Evolutionary conservation across 2,329 filamentous ascomycete species (phyloP), one percentile per base, ranked within the genome.

Genomic region (Colletotrichum limetticola): DNA sequence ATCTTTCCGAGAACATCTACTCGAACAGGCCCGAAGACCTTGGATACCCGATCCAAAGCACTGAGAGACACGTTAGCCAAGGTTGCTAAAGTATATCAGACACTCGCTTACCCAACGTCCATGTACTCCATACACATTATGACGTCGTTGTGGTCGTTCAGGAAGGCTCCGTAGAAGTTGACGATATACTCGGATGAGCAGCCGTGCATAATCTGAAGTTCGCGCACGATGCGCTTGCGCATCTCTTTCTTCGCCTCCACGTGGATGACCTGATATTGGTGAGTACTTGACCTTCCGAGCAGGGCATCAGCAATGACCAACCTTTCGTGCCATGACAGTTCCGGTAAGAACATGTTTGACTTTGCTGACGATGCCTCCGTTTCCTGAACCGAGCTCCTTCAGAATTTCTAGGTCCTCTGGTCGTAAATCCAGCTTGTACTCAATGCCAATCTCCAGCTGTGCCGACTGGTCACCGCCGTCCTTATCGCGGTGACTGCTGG

Each of bases 71-170:
- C 26, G 46, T 79, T 66, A 77, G 77, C 53, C 72, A 70, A 22
- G 11, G 26, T 11, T 30, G n/a, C 11, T 9, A 4, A 30, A 12
- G 24, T 49, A 24, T 22, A 19, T 9, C 37, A 19, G 9, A 19
- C 37, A 9, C 11, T 7, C 4, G 86, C 94, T 84, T 89, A 98
- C 97, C 97, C 97, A 81, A 96, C 95, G 84, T 99, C 97, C 95
- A 98, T 98, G 82, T 99, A 98, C 83, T 99, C 97, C 97, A 99
- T 99, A 83, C 97, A 99, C 92, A 99, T 96, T 78, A 98, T 97
- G 72, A 99, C 97, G 85, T 99, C 97, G 80, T 97, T 96, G 74
- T 95, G 95, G 80, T 97, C 94, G 81, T 98, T 98, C 80, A 98
- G 90, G 81, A 98, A 99, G 49, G 97, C 97, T 74, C 97, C 97